Evolutionary conservation across 768 basidiomycete genomes (phyloP).

Genomic region (Tricholoma saponaceum): DNA sequence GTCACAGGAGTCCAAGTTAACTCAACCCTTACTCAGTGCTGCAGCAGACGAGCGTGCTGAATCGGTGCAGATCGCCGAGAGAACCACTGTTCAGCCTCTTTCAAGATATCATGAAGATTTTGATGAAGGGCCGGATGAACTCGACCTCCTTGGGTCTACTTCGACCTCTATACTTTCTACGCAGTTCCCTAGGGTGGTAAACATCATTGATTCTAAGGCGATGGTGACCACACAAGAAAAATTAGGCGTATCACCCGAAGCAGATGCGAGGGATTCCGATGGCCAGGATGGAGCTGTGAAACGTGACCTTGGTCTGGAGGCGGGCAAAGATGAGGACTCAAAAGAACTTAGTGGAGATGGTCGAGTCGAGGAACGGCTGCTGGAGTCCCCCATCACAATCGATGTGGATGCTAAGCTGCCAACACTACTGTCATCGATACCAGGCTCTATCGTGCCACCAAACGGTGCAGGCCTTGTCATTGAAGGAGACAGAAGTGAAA

Average conservation of each 20-base stretch:
- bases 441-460: background rate
- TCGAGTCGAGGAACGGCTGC: background rate
- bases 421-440: background rate
- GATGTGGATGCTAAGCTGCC: background rate
- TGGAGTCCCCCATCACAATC: background rate
- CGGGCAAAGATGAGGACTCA: background rate
- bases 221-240: background rate
- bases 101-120: constrained; percentile 7
- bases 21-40: background rate
- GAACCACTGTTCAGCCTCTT: background rate
- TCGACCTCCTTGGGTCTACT: constrained; percentile 35
- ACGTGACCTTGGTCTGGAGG: background rate
- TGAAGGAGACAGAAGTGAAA: background rate
- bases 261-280: background rate
- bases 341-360: background rate
- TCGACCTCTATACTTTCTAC: constrained; percentile 6
- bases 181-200: background rate
- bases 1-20: constrained; percentile 5
- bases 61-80: background rate
- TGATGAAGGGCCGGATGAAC: constrained; percentile 35
- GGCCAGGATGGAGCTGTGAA: background rate
- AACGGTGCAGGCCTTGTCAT: background rate
- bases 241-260: background rate
- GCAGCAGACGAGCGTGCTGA: background rate
- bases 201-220: background rate